Evolutionary conservation across 352 stramenopile genomes (phyloP).

Genomic region (Phytophthora hibernalis): DNA sequence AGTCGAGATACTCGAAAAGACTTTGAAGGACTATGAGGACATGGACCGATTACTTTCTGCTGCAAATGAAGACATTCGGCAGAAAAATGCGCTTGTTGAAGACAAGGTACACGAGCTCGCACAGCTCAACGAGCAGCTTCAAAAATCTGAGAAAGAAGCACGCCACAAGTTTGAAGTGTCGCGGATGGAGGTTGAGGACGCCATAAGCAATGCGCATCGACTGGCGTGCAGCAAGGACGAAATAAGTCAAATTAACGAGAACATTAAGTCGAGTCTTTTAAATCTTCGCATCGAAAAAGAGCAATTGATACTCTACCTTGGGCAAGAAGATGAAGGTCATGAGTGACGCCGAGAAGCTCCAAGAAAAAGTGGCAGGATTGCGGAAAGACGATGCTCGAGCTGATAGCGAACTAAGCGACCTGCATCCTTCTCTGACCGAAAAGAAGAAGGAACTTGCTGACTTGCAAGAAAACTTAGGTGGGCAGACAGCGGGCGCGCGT

Average conservation of each 20-base stretch:
- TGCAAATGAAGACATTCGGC: constrained; percentile 24
- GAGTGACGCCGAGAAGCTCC: constrained; percentile 23
- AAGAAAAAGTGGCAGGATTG: constrained; percentile 35
- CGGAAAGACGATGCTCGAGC: constrained; percentile 24
- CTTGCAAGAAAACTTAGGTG: constrained; percentile 34
- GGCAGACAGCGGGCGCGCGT: constrained; percentile 27
- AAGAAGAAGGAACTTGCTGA: constrained; percentile 39
- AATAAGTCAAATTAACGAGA: neutral
- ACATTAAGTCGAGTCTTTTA: constrained; percentile 7
- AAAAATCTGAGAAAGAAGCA: constrained; percentile 14
- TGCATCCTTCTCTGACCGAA: constrained; percentile 31
- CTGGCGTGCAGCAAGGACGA: constrained; percentile 15
- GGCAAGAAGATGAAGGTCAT: constrained; percentile 36
- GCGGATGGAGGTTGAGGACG: constrained; percentile 27
- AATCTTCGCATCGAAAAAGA: constrained; percentile 31
- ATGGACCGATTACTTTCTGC: constrained; percentile 20
- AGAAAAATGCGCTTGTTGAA: constrained; percentile 22
- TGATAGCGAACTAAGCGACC: constrained; percentile 23
- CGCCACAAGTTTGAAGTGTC: constrained; percentile 14
- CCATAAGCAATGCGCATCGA: constrained; percentile 2
- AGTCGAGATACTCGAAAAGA: constrained; percentile 14
- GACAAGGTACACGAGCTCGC: constrained; percentile 21
- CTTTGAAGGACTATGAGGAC: constrained; percentile 16
- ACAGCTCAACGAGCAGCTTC: constrained; percentile 7
- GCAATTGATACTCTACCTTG: constrained; percentile 27